Percentiles rank a stretch among this genome's conserved stretches.
phyloP scores from a whole-genome alignment of 192 early-diverging fungal species.

The Coemansia sp. region DNA sequence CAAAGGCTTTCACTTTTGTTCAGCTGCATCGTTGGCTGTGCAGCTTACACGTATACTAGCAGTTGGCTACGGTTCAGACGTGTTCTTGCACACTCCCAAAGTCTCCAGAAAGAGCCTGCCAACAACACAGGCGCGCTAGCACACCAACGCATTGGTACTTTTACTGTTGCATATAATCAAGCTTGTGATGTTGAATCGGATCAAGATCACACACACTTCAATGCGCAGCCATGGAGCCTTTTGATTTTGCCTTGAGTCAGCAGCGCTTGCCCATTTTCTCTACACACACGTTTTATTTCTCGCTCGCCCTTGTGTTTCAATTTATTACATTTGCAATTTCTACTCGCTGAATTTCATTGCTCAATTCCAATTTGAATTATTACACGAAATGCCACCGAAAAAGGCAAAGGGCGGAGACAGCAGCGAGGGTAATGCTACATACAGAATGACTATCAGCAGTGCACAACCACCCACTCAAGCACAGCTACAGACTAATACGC shows the following conservation, averaged over 20 bases:
- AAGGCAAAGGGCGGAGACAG: constrained; percentile 30
- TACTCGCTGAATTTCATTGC: neutral
- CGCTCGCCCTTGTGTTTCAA: neutral
- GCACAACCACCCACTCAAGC: neutral
- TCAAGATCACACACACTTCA: neutral
- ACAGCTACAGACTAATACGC: neutral
- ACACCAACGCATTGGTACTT: too few relatives aligned
- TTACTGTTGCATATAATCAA: neutral
- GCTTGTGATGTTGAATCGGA: neutral
- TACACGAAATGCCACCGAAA: constrained; percentile 44
- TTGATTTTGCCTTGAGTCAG: neutral
- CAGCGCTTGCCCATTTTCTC: neutral
- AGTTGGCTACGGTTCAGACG: too few relatives aligned
- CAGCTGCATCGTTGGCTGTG: too few relatives aligned
- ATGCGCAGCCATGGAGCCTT: constrained; percentile 25
- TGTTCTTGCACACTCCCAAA: too few relatives aligned
- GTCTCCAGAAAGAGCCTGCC: too few relatives aligned
- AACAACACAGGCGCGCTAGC: too few relatives aligned
- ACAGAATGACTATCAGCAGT: neutral
- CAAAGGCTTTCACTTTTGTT: too few relatives aligned
- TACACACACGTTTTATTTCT: neutral
- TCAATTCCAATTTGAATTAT: neutral
- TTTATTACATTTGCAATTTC: neutral
- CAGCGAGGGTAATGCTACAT: constrained; percentile 27
- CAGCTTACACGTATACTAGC: too few relatives aligned